Base-by-base conservation (phyloP, 2,329 filamentous ascomycete genomes). In the Aspergillus brunneoviolaceus region DNA sequence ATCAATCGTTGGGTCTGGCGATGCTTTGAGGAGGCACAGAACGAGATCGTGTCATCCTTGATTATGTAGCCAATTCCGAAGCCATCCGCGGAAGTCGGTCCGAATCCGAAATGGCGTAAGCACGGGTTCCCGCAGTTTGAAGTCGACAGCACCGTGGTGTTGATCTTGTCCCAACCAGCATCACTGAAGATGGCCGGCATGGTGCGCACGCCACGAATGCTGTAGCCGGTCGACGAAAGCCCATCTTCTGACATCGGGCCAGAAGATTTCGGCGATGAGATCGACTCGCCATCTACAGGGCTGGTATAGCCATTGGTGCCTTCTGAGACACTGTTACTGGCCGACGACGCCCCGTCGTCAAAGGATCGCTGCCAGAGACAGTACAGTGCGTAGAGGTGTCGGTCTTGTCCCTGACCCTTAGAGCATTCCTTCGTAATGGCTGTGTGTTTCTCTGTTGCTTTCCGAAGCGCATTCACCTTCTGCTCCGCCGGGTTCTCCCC, bases 1-100 rank as follows among this genome's bases (percentile, higher is more conserved):
- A 98, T 87, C 72, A 95, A 96, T 5, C 95, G 88, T 67, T 87
- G 87, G 0, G 95, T 99, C 79, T 99, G 95, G 47, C 95, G 82
- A 75, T 99, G 95, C 78, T 97, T 97, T 70, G 90, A 95, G 14
- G 89, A 90, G 0, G 93, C 92, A 75, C 95, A 98, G 63, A 99
- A 94, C 51, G 89, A 92, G 62, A 98, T 90, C 52, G 87, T 85
- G 55, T 95, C 91, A 67, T 96, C 92, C 77, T 99, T 99, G 84
- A 99, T 97, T 70, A 99, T 98, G 79, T 99, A 99, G 2, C 95
- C 95, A 58, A 99, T 97, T 31, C 95, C 95, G 72, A 98, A 98
- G 0, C 95, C 95, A 66, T 97, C 92, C 2, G 88, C 94, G 0
- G 91, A 94, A 0, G 94, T 96, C 1, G 95, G 95, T 0, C 95